phyloP scores from a whole-genome alignment of 2,329 filamentous ascomycete genomes.

The Cordyceps cateniannulata region DNA sequence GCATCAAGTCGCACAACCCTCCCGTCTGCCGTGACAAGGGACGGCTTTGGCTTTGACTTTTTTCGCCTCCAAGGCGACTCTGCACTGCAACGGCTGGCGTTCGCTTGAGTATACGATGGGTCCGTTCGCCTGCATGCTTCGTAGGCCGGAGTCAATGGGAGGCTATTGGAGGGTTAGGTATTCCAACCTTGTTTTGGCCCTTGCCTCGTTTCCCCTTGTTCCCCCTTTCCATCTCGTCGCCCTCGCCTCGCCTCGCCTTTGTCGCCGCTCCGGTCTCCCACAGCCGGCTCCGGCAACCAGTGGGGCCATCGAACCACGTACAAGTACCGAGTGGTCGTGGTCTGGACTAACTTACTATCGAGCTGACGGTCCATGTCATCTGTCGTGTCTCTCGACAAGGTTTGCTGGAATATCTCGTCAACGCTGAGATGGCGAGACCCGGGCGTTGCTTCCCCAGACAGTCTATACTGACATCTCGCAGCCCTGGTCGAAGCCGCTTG shows the following conservation, averaged over 20 bases:
- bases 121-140: background rate
- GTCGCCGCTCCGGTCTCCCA: conserved; percentile 2
- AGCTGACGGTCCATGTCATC: background rate
- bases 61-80: background rate
- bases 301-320: background rate
- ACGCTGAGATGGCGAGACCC: background rate
- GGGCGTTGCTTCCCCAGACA: background rate
- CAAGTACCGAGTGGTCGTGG: background rate
- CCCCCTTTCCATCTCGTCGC: background rate
- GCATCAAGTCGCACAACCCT: background rate
- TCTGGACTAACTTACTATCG: background rate
- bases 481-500: background rate
- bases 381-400: background rate
- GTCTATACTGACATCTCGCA: background rate
- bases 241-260: no score
- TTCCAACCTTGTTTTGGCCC: background rate
- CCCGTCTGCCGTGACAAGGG: background rate
- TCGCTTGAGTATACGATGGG: background rate
- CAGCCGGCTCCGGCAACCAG: conserved; percentile 7
- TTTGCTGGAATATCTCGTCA: background rate
- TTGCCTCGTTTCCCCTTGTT: background rate
- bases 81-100: background rate
- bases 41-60: background rate
- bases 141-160: no score
- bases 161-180: background rate